Percentiles rank a stretch among this genome's conserved stretches.
phyloP scores from a whole-genome alignment of 768 basidiomycete species.

The Cyathus striatus region DNA sequence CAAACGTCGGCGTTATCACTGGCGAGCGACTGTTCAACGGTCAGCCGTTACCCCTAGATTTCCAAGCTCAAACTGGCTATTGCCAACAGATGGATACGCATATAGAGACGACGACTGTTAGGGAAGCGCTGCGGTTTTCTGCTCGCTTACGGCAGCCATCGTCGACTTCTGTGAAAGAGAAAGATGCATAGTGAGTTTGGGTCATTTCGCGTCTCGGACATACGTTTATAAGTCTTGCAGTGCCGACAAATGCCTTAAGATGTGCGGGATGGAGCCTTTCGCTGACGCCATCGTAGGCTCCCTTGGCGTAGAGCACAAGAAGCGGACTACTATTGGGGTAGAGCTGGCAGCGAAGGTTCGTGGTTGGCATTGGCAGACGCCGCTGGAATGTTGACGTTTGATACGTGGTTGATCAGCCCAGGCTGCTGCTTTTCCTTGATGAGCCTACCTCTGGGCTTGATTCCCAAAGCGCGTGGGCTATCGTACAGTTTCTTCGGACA shows the following conservation, averaged over 20 bases:
- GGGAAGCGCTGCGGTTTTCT: slow-evolving; percentile 77
- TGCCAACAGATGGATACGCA: slow-evolving; percentile 87
- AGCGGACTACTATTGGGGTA: slow-evolving; percentile 83
- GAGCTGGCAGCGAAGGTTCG: slow-evolving; percentile 83
- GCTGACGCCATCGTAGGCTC: slow-evolving; percentile 65
- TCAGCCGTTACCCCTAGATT: slow-evolving; percentile 46
- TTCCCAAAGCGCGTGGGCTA: slow-evolving; percentile 84
- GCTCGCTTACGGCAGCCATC: slow-evolving; percentile 74
- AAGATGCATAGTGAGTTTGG: slow-evolving; percentile 74
- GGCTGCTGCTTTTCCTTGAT: slow-evolving; percentile 78
- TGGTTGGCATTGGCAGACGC: background rate
- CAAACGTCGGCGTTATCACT: slow-evolving; percentile 38
- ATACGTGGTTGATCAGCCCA: slow-evolving; percentile 42
- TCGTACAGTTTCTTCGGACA: slow-evolving; percentile 66
- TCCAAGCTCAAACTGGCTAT: slow-evolving; percentile 73
- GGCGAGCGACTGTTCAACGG: slow-evolving; percentile 56
- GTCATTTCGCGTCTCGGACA: background rate
- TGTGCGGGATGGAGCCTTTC: slow-evolving; percentile 59
- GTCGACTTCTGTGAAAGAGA: slow-evolving; percentile 59
- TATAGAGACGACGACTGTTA: slow-evolving; percentile 67
- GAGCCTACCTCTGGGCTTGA: slow-evolving; percentile 89
- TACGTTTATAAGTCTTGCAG: slow-evolving; percentile 17
- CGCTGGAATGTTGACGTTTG: background rate
- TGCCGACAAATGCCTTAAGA: slow-evolving; percentile 45
- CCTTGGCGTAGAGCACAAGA: slow-evolving; percentile 68